phyloP scores from a whole-genome alignment of 768 basidiomycete genomes.

The Auricularia cornea region DNA sequence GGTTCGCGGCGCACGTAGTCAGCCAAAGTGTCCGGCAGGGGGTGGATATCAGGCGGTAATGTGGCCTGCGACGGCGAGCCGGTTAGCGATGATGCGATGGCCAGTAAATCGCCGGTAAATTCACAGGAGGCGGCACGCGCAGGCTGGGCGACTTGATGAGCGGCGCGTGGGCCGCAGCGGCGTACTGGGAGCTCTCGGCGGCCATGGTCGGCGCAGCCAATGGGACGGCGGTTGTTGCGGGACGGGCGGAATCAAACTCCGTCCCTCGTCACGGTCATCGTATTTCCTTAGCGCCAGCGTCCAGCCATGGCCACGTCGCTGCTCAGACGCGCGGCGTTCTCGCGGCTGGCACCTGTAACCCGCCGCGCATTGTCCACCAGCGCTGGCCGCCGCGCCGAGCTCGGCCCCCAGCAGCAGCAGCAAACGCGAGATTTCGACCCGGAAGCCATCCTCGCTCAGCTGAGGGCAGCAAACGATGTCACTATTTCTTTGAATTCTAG shows the following conservation, averaged over 20 bases:
- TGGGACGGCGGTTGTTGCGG: too few relatives aligned
- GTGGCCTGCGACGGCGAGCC: constrained; percentile 51
- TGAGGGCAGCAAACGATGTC: neutral
- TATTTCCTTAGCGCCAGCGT: too few relatives aligned
- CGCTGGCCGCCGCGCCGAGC: neutral
- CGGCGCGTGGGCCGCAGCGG: constrained; percentile 65
- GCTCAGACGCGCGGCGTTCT: neutral
- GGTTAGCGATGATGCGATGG: neutral
- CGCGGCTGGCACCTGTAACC: neutral
- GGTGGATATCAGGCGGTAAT: constrained; percentile 87
- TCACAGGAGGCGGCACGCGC: constrained; percentile 72
- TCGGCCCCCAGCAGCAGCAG: neutral
- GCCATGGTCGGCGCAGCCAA: neutral
- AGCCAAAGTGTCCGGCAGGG: constrained; percentile 81
- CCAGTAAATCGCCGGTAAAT: constrained; percentile 2
- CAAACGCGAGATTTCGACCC: neutral
- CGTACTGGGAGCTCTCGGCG: constrained; percentile 51
- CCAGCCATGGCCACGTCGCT: neutral
- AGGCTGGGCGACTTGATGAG: constrained; percentile 90
- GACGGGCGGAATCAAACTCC: too few relatives aligned
- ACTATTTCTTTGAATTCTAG: neutral
- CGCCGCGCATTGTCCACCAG: neutral
- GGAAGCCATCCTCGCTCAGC: neutral
- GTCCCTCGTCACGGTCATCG: too few relatives aligned
- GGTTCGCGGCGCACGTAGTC: constrained; percentile 59